phyloP scores from a whole-genome alignment of 768 basidiomycete genomes.

The Clathrus columnatus region DNA sequence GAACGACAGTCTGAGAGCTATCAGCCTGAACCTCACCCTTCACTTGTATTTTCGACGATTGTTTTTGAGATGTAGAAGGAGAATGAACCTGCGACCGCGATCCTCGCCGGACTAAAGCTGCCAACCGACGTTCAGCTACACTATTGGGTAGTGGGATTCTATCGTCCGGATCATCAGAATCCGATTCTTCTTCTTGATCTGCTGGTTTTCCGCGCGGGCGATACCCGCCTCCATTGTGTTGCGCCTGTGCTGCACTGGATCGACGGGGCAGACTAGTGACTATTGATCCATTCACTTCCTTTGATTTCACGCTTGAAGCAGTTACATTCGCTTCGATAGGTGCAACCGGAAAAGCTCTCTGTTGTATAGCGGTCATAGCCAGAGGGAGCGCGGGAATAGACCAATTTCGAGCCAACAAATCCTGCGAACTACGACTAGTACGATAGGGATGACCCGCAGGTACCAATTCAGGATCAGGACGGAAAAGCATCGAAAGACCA shows the following conservation, averaged over 20 bases:
- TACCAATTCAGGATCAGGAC: conserved; percentile 57
- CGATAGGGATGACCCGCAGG: conserved; percentile 53
- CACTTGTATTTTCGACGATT: background rate
- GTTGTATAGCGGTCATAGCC: conserved; percentile 17
- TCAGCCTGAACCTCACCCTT: background rate
- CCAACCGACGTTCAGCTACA: conserved; percentile 16
- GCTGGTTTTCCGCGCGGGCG: conserved; percentile 11
- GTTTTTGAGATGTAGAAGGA: background rate
- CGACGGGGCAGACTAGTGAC: background rate
- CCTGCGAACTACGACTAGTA: conserved; percentile 38
- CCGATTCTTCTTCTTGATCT: conserved; percentile 16
- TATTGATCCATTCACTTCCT: background rate
- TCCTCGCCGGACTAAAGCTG: conserved; percentile 10
- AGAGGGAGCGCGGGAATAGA: conserved; percentile 14
- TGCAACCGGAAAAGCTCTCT: conserved; percentile 20
- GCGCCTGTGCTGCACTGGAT: background rate
- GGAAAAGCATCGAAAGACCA: conserved; percentile 61
- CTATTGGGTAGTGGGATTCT: conserved; percentile 13
- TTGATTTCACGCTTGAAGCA: conserved; percentile 1
- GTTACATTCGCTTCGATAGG: background rate
- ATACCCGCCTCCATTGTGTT: conserved; percentile 12
- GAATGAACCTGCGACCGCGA: background rate
- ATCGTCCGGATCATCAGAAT: conserved; percentile 17
- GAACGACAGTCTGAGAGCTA: background rate
- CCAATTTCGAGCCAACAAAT: conserved; percentile 29